These are phyloP conservation scores for Talaromyces albobiverticillius DNA, from an alignment of 2,329 filamentous ascomycete genomes.

Conservation along the genomic window DNA sequence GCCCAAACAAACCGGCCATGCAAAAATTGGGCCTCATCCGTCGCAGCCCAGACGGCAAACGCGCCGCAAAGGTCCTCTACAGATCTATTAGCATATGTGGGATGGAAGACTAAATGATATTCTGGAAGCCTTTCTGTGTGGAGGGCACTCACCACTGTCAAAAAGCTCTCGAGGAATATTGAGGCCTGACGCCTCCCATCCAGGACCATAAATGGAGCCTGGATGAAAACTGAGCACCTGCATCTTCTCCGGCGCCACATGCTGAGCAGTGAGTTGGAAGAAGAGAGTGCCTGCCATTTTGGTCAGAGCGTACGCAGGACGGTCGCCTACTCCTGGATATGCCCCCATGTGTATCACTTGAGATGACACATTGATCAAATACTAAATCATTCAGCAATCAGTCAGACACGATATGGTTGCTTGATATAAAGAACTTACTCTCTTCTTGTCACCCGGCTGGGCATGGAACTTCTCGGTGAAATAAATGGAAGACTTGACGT, in stretches of 20 bases:
- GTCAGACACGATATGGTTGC: background rate
- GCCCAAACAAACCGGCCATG: constrained; percentile 36
- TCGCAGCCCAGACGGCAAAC: constrained; percentile 38
- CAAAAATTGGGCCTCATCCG: constrained; percentile 37
- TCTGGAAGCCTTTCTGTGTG: too few species aligned
- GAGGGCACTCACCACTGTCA: background rate
- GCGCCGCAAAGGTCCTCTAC: constrained; percentile 23
- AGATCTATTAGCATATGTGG: background rate
- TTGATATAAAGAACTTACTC: background rate
- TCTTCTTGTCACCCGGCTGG: background rate
- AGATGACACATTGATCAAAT: constrained; percentile 5
- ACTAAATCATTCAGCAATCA: background rate
- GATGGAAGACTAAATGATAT: background rate
- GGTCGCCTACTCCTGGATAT: constrained; percentile 6
- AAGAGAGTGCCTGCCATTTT: constrained; percentile 6
- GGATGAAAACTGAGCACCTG: constrained; percentile 20
- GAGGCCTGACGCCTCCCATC: background rate
- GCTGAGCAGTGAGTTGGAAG: constrained; percentile 11
- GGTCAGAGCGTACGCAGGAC: constrained; percentile 2
- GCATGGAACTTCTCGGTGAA: constrained; percentile 1
- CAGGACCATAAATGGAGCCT: background rate
- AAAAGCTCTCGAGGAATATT: background rate
- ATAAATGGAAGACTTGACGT: background rate
- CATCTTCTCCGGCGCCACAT: constrained; percentile 14
- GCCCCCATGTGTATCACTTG: background rate